Evolutionary conservation across 345 rosid genomes (phyloP).

Genomic region (Gossypium herbaceum): DNA sequence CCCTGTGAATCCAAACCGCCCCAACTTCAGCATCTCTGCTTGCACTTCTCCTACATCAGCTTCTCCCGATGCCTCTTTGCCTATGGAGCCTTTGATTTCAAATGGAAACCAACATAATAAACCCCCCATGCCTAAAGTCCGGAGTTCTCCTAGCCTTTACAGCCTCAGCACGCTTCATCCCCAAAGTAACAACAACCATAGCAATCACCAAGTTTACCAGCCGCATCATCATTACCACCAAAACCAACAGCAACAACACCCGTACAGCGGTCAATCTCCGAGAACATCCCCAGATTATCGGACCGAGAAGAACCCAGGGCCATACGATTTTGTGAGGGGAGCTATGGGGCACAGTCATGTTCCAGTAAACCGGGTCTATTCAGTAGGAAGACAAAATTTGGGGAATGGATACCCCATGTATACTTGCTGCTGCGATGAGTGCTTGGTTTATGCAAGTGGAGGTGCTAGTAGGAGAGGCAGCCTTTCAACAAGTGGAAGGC

Average conservation of each 20-base stretch:
- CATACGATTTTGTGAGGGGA: conserved; percentile 24
- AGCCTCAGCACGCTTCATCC: conserved; percentile 25
- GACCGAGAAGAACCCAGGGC: conserved; percentile 16
- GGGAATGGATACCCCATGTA: conserved; percentile 30
- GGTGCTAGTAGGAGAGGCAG: conserved; percentile 41
- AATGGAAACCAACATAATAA: conserved; percentile 24
- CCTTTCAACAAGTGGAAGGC: conserved; percentile 38
- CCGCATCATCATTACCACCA: conserved; percentile 33
- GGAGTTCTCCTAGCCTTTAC: conserved; percentile 64
- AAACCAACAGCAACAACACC: conserved; percentile 22
- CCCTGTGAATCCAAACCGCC: conserved; percentile 30
- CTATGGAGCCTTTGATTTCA: conserved; percentile 24
- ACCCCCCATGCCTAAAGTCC: conserved; percentile 54
- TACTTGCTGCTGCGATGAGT: conserved; percentile 33
- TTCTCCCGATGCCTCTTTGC: conserved; percentile 49
- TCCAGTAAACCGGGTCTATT: conserved; percentile 14
- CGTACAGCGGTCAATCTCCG: conserved; percentile 25
- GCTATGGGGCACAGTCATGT: conserved; percentile 18
- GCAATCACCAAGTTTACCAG: conserved; percentile 23
- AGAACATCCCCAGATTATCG: conserved; percentile 31
- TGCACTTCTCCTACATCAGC: conserved; percentile 53
- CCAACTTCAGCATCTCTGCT: conserved; percentile 52
- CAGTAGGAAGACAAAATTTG: conserved; percentile 21
- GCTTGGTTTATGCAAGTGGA: conserved; percentile 13
- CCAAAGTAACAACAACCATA: conserved; percentile 7